Conservation (phyloP, 2,329 filamentous ascomycete genomes). For the Pseudohalonectria lignicola region DNA sequence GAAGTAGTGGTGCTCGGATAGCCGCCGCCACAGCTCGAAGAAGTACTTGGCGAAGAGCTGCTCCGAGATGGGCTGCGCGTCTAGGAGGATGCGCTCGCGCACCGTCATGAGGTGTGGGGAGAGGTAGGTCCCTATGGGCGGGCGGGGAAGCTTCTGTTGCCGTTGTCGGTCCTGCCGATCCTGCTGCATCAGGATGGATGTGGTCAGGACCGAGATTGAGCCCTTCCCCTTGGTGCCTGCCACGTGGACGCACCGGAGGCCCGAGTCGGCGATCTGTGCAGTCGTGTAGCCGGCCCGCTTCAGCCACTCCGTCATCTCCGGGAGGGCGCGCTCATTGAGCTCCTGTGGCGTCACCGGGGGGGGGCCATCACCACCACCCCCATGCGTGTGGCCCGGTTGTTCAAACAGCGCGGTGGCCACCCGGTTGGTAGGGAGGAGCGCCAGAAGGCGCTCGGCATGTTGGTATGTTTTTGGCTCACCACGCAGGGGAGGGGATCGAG, state of each 20-base stretch:
- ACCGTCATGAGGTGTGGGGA: constrained; percentile 78
- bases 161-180: too few relatives aligned
- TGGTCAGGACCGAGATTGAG: constrained; percentile 74
- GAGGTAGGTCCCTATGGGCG: constrained; percentile 63
- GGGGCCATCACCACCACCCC: too few relatives aligned
- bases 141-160: too few relatives aligned
- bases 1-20: too few relatives aligned
- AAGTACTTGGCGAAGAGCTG: constrained; percentile 65
- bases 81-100: constrained; percentile 73
- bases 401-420: constrained; percentile 43
- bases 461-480: constrained; percentile 40
- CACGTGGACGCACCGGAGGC: constrained; percentile 58
- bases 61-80: constrained; percentile 59
- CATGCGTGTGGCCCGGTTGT: neutral
- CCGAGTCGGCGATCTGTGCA: constrained; percentile 24
- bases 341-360: too few relatives aligned
- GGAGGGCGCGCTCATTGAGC: constrained; percentile 64
- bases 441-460: constrained; percentile 63
- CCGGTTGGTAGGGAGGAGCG: constrained; percentile 70
- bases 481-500: too few relatives aligned
- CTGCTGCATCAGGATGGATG: constrained; percentile 54
- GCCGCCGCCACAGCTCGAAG: constrained; percentile 70
- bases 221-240: constrained; percentile 94
- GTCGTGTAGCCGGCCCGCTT: constrained; percentile 60
- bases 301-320: constrained; percentile 74